These are phyloP conservation scores for Cryptococcus sp. DNA, from an alignment of 1,284 basidiomycete species.

Conservation along the genomic window DNA sequence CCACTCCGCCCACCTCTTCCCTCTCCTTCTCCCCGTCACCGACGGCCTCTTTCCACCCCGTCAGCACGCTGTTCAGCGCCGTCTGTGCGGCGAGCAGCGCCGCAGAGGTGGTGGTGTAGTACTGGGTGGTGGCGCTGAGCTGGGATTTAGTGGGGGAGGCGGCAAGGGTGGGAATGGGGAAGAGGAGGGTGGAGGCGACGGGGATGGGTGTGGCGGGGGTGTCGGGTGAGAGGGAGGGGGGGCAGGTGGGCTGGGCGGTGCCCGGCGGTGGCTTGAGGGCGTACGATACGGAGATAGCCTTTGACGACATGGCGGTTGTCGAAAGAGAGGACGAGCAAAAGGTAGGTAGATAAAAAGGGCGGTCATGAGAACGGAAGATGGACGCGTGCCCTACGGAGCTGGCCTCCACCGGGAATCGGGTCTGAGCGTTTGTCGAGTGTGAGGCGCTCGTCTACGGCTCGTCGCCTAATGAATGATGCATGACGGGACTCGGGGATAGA, in stretches of 20 bases:
- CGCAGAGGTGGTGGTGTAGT: constrained; percentile 21
- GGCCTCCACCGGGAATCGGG: too few species aligned
- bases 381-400: too few species aligned
- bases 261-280: too few species aligned
- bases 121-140: constrained; percentile 12
- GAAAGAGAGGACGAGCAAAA: neutral
- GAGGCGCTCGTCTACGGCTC: too few species aligned
- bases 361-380: too few species aligned
- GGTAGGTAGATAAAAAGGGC: neutral
- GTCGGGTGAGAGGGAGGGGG: too few species aligned
- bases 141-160: neutral
- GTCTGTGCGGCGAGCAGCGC: constrained; percentile 20
- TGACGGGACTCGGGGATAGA: too few species aligned
- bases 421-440: too few species aligned
- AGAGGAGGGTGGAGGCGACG: neutral
- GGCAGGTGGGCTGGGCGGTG: too few species aligned
- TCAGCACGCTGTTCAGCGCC: constrained; percentile 23
- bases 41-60: constrained; percentile 31
- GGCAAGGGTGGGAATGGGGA: neutral
- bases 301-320: too few species aligned
- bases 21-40: constrained; percentile 33
- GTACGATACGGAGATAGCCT: too few species aligned
- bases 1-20: constrained; percentile 27
- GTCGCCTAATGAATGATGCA: too few species aligned
- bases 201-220: neutral